Evolutionary conservation across 306 rosid species (phyloP).

Genomic region (Comarum palustre): DNA sequence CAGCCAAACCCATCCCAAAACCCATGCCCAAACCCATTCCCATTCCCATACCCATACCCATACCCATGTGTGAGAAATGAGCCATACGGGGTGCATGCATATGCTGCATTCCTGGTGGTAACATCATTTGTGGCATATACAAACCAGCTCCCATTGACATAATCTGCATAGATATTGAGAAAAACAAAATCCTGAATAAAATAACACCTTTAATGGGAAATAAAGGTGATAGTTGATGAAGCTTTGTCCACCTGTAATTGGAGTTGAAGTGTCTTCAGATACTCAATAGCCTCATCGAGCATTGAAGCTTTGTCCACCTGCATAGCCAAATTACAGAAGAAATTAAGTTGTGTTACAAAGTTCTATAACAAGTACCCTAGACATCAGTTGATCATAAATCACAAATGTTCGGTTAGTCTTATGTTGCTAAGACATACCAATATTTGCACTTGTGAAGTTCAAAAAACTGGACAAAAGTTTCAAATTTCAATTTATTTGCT

Average conservation of each 20-base stretch:
- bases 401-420: not conserved
- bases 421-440: not conserved
- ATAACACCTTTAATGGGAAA: constrained; percentile 6
- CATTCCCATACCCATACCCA: constrained; percentile 75
- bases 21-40: constrained; percentile 63
- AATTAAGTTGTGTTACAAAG: not conserved
- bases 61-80: constrained; percentile 52
- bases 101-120: constrained; percentile 69
- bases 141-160: constrained; percentile 92
- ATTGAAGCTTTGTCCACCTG: constrained; percentile 90
- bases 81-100: constrained; percentile 65
- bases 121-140: constrained; percentile 76
- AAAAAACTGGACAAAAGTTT: constrained; percentile 4
- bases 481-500: constrained; percentile 14
- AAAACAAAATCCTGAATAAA: not conserved
- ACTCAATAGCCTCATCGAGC: constrained; percentile 93
- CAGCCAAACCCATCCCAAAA: constrained; percentile 72
- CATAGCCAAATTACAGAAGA: constrained; percentile 15
- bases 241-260: constrained; percentile 72
- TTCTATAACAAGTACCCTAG: constrained; percentile 2
- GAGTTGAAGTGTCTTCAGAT: constrained; percentile 77
- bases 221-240: constrained; percentile 8
- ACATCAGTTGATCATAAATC: not conserved
- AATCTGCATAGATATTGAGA: constrained; percentile 45
- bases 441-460: constrained; percentile 17